These are phyloP conservation scores for Mycena epipterygia DNA, from an alignment of 768 basidiomycete species.

Conservation along the genomic window DNA sequence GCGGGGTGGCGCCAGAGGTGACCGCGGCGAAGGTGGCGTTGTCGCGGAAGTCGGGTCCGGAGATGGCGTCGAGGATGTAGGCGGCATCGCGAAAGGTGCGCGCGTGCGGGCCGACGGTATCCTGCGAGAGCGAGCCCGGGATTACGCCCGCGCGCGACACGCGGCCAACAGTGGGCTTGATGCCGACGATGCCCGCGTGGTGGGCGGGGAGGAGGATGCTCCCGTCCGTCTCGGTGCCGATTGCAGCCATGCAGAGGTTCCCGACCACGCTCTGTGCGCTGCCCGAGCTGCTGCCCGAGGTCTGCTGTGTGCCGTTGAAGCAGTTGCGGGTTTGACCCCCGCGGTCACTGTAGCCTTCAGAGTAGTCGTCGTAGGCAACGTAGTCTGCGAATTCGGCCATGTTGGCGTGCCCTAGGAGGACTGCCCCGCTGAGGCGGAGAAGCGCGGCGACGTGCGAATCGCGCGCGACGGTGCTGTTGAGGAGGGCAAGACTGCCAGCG, in stretches of 20 bases:
- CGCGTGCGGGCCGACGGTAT: constrained; percentile 59
- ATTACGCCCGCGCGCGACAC: constrained; percentile 72
- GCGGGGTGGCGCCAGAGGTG: constrained; percentile 8
- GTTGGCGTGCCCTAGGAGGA: constrained; percentile 30
- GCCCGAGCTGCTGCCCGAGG: constrained; percentile 15
- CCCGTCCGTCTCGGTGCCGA: constrained; percentile 24
- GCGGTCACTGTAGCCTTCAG: constrained; percentile 21
- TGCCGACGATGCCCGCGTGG: constrained; percentile 67
- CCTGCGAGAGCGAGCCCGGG: constrained; percentile 69
- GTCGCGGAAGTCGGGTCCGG: constrained; percentile 11
- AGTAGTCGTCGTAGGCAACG: constrained; percentile 20
- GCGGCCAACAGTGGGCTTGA: constrained; percentile 72
- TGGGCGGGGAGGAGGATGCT: constrained; percentile 20
- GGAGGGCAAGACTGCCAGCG: constrained; percentile 50
- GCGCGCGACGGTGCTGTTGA: constrained; percentile 48
- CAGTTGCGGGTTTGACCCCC: constrained; percentile 22
- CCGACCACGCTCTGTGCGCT: constrained; percentile 21
- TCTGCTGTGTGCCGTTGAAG: constrained; percentile 23
- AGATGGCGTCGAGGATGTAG: constrained; percentile 22
- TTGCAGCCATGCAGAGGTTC: constrained; percentile 17
- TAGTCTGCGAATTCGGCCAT: constrained; percentile 20
- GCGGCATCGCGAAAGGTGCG: constrained; percentile 15
- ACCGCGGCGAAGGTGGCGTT: constrained; percentile 15
- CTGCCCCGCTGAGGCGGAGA: constrained; percentile 6
- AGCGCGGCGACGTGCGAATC: constrained; percentile 37